phyloP scores from a whole-genome alignment of 805 yeast genomes.

The Monosporozyma aerobia region DNA sequence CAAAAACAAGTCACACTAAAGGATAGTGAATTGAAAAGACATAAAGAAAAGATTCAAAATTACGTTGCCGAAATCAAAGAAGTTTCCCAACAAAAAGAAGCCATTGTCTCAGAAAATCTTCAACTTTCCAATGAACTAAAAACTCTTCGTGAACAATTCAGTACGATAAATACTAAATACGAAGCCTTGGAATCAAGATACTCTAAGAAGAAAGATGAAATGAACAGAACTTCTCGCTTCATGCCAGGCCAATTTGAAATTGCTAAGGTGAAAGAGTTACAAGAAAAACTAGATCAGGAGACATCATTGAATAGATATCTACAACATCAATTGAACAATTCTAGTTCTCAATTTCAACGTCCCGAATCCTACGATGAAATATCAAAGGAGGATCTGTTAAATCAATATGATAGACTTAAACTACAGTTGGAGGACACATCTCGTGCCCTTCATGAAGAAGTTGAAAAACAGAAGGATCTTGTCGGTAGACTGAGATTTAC shows the following conservation, averaged over 20 bases:
- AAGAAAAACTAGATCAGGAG: constrained; percentile 28
- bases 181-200: constrained; percentile 11
- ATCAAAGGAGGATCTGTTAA: constrained; percentile 9
- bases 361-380: constrained; percentile 7
- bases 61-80: constrained; percentile 22
- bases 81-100: constrained; percentile 27
- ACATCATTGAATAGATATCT: constrained; percentile 24
- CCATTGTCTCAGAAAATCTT: constrained; percentile 22
- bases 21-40: constrained; percentile 28
- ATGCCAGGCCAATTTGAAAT: constrained; percentile 6
- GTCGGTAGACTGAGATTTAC: constrained; percentile 50
- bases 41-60: constrained; percentile 20
- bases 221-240: background rate
- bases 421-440: constrained; percentile 44
- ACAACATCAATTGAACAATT: constrained; percentile 14
- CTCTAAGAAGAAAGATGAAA: constrained; percentile 27
- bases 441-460: constrained; percentile 40
- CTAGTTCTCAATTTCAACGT: background rate
- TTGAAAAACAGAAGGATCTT: constrained; percentile 35
- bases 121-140: constrained; percentile 22
- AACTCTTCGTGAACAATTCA: constrained; percentile 21
- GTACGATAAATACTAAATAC: constrained; percentile 17
- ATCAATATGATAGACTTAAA: constrained; percentile 35
- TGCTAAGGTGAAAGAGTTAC: constrained; percentile 33
- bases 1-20: constrained; percentile 30